These are phyloP conservation scores for Metarhizium brunneum DNA, from an alignment of 2,329 filamentous ascomycete species.

Conservation along the genomic window DNA sequence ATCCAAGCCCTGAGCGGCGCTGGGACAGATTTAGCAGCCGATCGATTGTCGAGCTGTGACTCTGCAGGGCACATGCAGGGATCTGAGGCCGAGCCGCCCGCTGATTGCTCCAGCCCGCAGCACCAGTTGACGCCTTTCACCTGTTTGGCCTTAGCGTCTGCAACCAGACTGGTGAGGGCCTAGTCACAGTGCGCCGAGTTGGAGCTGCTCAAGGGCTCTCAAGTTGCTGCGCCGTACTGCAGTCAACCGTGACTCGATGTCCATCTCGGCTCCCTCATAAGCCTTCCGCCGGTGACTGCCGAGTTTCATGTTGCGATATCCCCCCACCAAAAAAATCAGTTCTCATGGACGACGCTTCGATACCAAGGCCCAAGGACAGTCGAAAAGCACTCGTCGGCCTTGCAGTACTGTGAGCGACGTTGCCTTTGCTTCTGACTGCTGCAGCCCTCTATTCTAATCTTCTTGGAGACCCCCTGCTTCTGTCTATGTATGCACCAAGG, in stretches of 20 bases:
- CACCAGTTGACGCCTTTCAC: not conserved
- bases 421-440: not conserved
- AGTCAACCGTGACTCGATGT: too few species aligned
- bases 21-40: conserved; percentile 3
- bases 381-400: too few species aligned
- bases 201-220: too few species aligned
- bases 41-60: conserved; percentile 7
- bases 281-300: too few species aligned
- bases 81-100: not conserved
- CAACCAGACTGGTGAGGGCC: not conserved
- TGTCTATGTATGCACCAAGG: not conserved
- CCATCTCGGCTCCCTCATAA: too few species aligned
- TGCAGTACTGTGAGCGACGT: too few species aligned
- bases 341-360: too few species aligned
- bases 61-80: not conserved
- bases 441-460: not conserved
- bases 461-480: not conserved
- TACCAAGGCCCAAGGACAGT: too few species aligned
- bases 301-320: too few species aligned
- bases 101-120: not conserved
- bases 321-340: too few species aligned
- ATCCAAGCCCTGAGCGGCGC: not conserved
- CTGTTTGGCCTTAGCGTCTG: not conserved
- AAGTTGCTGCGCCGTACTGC: too few species aligned
- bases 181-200: not conserved